Evolutionary conservation across 2,329 filamentous ascomycete genomes (phyloP), one percentile per base, ranked within the genome.

Genomic region (Onygenales sp.): DNA sequence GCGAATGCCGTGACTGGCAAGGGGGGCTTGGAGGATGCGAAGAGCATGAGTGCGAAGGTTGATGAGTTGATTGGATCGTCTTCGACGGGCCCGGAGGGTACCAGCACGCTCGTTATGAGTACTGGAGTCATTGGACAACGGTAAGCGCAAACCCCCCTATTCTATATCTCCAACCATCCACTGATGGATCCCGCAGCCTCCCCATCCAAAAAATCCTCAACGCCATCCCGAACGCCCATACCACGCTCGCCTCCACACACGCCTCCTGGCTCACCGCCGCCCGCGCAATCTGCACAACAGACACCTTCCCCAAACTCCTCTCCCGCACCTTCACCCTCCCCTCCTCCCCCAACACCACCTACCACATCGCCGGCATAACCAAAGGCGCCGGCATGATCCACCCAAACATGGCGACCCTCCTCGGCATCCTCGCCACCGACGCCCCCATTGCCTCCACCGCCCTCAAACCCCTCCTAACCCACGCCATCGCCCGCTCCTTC

Each of bases 331-430:
- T 97, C 72, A 83, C 78, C 32, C 82, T 98, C 35, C 91, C 93
- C 3, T 91, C 87, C 1, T 87, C 87, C 3, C 83, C 87, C 0
- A 78, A 78, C 14, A 76, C 82, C 49, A 84, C 86, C 68, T 98
- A 95, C 74, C 80, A 81, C 62, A 86, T 98, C 49, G 90, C 89
- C 10, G 93, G 93, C 62, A 94, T 95, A 83, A 95, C 92, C 64
- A 98, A 98, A 75, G 93, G 93, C 54, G 93, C 93, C 5, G 93
- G 93, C 65, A 98, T 98, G 93, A 95, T 98, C 69, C 91, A 96
- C 67, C 93, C 93, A 47, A 97, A 98, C 76, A 95, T 98, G 91
- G 93, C 90, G 33, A 98, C 93, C 0, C 81, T 97, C 36, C 83
- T 98, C 38, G 90, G 89, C 52, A 86, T 97, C 57, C 80, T 97